Evolutionary conservation across 108 stramenopile genomes (phyloP).

Genomic region (Seminavis robusta): DNA sequence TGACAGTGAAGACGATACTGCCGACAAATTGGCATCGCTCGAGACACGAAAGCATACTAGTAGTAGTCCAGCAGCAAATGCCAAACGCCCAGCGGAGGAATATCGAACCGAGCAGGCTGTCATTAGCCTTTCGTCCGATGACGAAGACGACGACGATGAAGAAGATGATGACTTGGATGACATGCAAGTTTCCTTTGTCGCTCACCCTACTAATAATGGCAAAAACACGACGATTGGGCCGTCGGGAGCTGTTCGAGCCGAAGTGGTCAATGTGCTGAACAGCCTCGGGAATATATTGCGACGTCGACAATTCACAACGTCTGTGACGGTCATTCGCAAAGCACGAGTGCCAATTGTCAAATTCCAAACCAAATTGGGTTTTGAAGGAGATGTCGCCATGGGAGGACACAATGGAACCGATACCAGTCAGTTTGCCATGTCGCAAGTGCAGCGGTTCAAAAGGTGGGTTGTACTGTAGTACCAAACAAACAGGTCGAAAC

Average conservation of each 20-base stretch:
- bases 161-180: constrained; percentile 17
- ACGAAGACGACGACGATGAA: constrained; percentile 35
- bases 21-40: constrained; percentile 7
- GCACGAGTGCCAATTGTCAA: constrained; percentile 77
- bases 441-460: constrained; percentile 45
- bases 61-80: constrained; percentile 1
- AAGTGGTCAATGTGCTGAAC: constrained; percentile 44
- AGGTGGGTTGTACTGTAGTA: constrained; percentile 40
- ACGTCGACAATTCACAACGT: constrained; percentile 22
- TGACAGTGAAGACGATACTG: constrained; percentile 7
- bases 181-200: constrained; percentile 39
- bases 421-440: constrained; percentile 60
- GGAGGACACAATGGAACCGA: constrained; percentile 81
- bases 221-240: constrained; percentile 32
- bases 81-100: no score
- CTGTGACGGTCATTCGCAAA: constrained; percentile 14
- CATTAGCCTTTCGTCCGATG: constrained; percentile 12
- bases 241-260: constrained; percentile 38
- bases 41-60: constrained; percentile 10
- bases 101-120: constrained; percentile 2
- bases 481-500: no score
- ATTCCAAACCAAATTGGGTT: constrained; percentile 55
- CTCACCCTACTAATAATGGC: not conserved
- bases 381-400: constrained; percentile 78
- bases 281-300: constrained; percentile 36